phyloP scores from a whole-genome alignment of 768 basidiomycete genomes.

The Inosperma sp. region DNA sequence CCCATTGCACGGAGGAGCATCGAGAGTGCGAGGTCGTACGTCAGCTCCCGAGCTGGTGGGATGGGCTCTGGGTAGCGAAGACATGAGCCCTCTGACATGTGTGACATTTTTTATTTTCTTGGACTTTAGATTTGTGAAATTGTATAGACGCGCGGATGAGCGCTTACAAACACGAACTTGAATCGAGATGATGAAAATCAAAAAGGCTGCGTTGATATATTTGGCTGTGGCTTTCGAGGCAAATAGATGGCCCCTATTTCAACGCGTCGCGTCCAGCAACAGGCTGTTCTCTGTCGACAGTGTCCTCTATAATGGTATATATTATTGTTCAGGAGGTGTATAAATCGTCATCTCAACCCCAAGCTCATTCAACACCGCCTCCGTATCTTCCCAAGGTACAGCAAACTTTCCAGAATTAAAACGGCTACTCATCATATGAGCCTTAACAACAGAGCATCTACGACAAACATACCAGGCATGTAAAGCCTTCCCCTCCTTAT shows the following conservation, averaged over 20 bases:
- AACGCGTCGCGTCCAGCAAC: background rate
- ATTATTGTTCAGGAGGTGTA: conserved; percentile 11
- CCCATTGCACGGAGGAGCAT: conserved; percentile 59
- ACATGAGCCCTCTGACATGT: conserved; percentile 57
- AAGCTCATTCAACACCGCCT: conserved; percentile 30
- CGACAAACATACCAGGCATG: conserved; percentile 37
- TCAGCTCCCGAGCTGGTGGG: conserved; percentile 50
- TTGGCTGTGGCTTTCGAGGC: too few relatives aligned
- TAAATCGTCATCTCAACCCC: conserved; percentile 35
- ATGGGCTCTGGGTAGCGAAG: conserved; percentile 69
- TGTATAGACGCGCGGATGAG: too few relatives aligned
- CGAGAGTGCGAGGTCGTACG: conserved; percentile 51
- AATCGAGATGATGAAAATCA: too few relatives aligned
- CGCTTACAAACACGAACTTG: too few relatives aligned
- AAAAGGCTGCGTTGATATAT: too few relatives aligned
- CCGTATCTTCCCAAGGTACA: conserved; percentile 39
- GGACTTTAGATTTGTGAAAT: too few relatives aligned
- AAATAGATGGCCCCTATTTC: too few relatives aligned
- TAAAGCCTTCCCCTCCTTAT: conserved; percentile 27
- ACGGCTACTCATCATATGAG: conserved; percentile 24
- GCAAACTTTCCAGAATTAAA: conserved; percentile 43
- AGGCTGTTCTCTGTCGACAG: background rate
- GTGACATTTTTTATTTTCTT: conserved; percentile 30
- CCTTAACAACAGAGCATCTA: background rate
- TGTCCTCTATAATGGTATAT: background rate